Conservation (phyloP, 768 basidiomycete genomes). For the Lentinula edodes region DNA sequence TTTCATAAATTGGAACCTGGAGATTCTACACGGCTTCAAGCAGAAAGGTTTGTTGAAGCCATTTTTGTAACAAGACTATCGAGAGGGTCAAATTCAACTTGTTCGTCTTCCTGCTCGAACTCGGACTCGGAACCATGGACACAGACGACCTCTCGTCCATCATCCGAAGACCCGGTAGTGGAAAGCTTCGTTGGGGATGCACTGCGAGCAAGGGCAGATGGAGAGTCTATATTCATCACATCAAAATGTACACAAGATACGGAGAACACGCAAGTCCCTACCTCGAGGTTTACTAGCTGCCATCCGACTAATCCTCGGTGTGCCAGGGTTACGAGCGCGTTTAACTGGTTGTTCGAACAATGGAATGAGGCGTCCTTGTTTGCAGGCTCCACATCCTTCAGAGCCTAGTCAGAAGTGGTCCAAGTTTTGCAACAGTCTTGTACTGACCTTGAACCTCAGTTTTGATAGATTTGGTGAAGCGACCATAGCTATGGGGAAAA, state of each 20-base stretch:
- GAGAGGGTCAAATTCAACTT: constrained; percentile 17
- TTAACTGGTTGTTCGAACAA: constrained; percentile 37
- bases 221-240: not conserved
- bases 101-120: constrained; percentile 19
- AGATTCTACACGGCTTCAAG: not conserved
- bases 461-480: constrained; percentile 68
- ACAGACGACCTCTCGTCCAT: constrained; percentile 1
- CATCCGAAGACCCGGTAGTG: not conserved
- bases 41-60: constrained; percentile 14
- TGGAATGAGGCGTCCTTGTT: constrained; percentile 51
- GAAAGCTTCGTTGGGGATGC: constrained; percentile 14
- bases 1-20: not conserved
- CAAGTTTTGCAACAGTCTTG: not conserved
- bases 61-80: constrained; percentile 24
- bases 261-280: constrained; percentile 12
- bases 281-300: constrained; percentile 43
- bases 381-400: constrained; percentile 64
- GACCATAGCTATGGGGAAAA: constrained; percentile 50
- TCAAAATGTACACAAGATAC: not conserved
- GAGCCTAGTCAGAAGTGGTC: not conserved
- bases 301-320: constrained; percentile 34
- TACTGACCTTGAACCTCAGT: constrained; percentile 26
- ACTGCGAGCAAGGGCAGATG: not conserved
- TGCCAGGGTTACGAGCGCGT: constrained; percentile 27
- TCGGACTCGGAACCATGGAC: constrained; percentile 12